Percentiles rank a stretch among this genome's conserved stretches.
Conservation (phyloP, 2,329 filamentous ascomycete genomes). For the Penicillium janthinellum region DNA sequence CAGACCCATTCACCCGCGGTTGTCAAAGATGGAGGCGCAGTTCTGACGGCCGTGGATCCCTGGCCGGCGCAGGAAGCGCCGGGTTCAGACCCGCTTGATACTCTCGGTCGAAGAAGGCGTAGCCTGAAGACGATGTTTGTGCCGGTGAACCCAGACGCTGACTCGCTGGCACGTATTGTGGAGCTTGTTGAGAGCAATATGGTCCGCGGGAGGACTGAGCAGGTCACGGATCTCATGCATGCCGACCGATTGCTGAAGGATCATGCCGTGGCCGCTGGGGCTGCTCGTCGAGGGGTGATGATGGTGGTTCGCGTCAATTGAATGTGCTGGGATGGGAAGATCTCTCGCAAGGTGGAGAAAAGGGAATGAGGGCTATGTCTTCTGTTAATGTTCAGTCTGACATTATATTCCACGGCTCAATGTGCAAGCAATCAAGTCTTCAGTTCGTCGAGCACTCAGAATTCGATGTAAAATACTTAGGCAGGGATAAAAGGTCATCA, state of each 20-base stretch:
- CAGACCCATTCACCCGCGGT: constrained; percentile 37
- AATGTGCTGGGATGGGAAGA: not conserved
- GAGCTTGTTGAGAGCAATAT: constrained; percentile 39
- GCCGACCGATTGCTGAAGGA: constrained; percentile 38
- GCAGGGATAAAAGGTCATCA: not conserved
- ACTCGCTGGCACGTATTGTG: constrained; percentile 37
- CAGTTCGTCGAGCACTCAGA: not conserved
- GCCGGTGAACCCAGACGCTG: constrained; percentile 39
- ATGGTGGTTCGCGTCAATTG: constrained; percentile 34
- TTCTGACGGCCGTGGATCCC: constrained; percentile 39
- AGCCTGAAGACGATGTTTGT: constrained; percentile 39
- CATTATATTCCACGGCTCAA: not conserved
- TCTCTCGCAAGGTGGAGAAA: not conserved
- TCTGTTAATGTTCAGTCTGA: not conserved
- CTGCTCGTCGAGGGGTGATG: constrained; percentile 32
- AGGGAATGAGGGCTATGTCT: not conserved
- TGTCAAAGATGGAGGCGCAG: constrained; percentile 36
- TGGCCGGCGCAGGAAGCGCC: constrained; percentile 24
- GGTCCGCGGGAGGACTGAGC: constrained; percentile 37
- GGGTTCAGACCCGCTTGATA: constrained; percentile 19
- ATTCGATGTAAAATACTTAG: not conserved
- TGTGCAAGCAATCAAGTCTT: not conserved
- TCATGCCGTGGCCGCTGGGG: constrained; percentile 33
- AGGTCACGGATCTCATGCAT: constrained; percentile 37
- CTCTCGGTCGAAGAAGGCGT: constrained; percentile 23